A percentile compares a stretch with the other conserved stretches of the same genome.
Evolutionary conservation across 768 basidiomycete genomes (phyloP).

Genomic region (Phaffia australis): DNA sequence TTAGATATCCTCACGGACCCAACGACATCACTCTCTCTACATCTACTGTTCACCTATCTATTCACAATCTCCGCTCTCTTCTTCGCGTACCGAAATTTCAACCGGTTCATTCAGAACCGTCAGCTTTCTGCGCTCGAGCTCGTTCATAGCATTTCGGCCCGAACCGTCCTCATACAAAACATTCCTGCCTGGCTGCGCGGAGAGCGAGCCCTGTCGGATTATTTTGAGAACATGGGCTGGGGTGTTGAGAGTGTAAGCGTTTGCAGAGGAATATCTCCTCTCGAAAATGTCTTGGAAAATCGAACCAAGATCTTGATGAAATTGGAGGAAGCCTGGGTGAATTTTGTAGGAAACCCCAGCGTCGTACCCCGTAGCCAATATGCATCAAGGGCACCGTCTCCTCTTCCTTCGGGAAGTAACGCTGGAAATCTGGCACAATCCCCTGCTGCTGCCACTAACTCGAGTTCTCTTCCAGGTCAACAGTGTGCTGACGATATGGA

Average conservation of each 20-base stretch:
- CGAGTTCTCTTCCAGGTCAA: not conserved
- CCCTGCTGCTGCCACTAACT: not conserved
- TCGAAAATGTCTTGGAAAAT: constrained; percentile 62
- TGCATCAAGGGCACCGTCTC: constrained; percentile 1
- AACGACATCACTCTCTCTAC: constrained; percentile 74
- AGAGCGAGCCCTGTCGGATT: constrained; percentile 25
- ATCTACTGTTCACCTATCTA: constrained; percentile 85
- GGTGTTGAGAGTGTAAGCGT: constrained; percentile 86
- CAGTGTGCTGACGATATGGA: not conserved
- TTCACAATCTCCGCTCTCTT: constrained; percentile 79
- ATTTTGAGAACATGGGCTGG: constrained; percentile 26
- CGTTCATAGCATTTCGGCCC: constrained; percentile 84
- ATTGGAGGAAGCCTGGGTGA: constrained; percentile 75
- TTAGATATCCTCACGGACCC: constrained; percentile 76
- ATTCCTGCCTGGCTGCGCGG: constrained; percentile 36
- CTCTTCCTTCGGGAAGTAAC: not conserved
- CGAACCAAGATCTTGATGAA: constrained; percentile 68
- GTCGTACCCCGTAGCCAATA: constrained; percentile 56
- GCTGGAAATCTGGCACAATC: no score
- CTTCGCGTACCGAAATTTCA: constrained; percentile 80
- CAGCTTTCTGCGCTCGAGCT: constrained; percentile 91
- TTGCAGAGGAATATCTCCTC: constrained; percentile 64
- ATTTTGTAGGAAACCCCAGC: constrained; percentile 90
- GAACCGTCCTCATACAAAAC: constrained; percentile 30
- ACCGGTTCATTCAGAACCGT: constrained; percentile 73